Evolutionary conservation across 345 rosid genomes (phyloP).

Genomic region (Acer campestre): DNA sequence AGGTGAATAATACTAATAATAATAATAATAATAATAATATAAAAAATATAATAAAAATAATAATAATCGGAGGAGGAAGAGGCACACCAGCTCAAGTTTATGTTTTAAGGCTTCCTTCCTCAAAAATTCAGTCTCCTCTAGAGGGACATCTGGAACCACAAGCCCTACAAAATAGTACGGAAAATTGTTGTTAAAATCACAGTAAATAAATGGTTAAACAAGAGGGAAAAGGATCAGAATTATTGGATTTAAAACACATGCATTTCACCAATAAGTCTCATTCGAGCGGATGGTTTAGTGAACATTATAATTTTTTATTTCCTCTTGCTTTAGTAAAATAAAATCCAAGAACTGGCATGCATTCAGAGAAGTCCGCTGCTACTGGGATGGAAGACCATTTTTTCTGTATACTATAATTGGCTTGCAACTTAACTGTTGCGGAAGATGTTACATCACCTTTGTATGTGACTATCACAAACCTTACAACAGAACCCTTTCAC

Average conservation of each 20-base stretch:
- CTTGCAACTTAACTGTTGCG: background rate
- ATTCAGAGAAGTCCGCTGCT: background rate
- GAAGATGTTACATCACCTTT: background rate
- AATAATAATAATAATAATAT: constrained; percentile 1
- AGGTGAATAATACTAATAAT: background rate
- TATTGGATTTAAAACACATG: background rate
- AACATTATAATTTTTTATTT: background rate
- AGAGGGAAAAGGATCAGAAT: background rate
- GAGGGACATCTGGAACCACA: constrained; percentile 95
- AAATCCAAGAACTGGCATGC: constrained; percentile 1
- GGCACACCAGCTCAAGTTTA: constrained; percentile 69
- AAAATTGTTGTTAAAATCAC: constrained; percentile 6
- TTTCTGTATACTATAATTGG: background rate
- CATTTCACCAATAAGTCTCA: constrained; percentile 2
- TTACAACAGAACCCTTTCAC: background rate
- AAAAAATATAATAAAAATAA: background rate
- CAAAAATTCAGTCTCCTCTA: constrained; percentile 84
- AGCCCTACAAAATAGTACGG: constrained; percentile 51
- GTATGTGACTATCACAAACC: background rate
- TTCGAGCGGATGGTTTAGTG: background rate
- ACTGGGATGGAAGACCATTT: background rate
- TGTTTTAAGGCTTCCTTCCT: constrained; percentile 72
- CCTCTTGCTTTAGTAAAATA: background rate
- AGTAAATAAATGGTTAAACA: constrained; percentile 1
- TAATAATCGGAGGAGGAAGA: constrained; percentile 1